These are phyloP conservation scores for Mariannaea elegans DNA, from an alignment of 2,329 filamentous ascomycete species.

Conservation along the genomic window DNA sequence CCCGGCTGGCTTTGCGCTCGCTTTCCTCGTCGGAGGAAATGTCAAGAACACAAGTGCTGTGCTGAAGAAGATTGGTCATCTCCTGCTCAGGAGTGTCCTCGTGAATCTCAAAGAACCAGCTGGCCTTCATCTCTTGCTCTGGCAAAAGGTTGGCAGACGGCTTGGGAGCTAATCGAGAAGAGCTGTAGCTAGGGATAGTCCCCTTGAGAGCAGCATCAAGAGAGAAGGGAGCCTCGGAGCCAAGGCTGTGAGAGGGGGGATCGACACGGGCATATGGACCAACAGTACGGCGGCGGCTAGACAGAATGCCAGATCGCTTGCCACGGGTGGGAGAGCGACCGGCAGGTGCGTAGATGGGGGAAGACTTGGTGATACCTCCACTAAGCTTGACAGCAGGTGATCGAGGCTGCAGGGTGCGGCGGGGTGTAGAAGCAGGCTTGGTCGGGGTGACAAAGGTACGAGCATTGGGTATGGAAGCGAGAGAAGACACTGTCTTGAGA, in stretches of 20 bases:
- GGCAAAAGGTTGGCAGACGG: slow-evolving; percentile 43
- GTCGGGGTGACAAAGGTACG: slow-evolving; percentile 44
- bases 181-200: slow-evolving; percentile 71
- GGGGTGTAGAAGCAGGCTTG: slow-evolving; percentile 47
- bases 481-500: slow-evolving; percentile 52
- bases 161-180: slow-evolving; percentile 45
- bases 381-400: slow-evolving; percentile 60
- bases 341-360: slow-evolving; percentile 73
- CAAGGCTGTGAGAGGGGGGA: slow-evolving; percentile 68
- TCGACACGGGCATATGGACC: slow-evolving; percentile 74
- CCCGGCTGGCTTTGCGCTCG: slow-evolving; percentile 61
- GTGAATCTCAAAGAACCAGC: slow-evolving; percentile 94
- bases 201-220: slow-evolving; percentile 85
- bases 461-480: slow-evolving; percentile 40
- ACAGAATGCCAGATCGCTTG: slow-evolving; percentile 75
- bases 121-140: slow-evolving; percentile 63
- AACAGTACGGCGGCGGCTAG: slow-evolving; percentile 72
- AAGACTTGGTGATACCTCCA: slow-evolving; percentile 55
- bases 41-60: slow-evolving; percentile 86
- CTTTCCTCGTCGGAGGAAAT: slow-evolving; percentile 88
- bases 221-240: slow-evolving; percentile 75
- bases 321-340: slow-evolving; percentile 80
- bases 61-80: slow-evolving; percentile 91
- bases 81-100: slow-evolving; percentile 92
- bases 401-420: slow-evolving; percentile 60